Conservation (phyloP, 257 asterid species). For the Eucommia ulmoides region DNA sequence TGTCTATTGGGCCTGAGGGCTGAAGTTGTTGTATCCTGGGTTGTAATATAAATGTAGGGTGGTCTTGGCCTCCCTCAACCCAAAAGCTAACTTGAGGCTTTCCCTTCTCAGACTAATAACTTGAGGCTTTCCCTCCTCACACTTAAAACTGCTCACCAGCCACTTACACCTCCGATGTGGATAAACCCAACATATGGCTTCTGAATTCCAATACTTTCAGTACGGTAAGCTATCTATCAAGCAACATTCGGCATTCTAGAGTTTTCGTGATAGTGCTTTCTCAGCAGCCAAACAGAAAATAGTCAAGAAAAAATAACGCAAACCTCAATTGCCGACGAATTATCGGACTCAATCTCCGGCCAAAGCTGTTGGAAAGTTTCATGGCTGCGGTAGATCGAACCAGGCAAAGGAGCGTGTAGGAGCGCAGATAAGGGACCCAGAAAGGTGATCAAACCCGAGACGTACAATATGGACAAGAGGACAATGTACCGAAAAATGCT, state of each 20-base stretch:
- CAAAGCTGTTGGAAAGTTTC: slow-evolving; percentile 42
- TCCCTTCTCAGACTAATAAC: no score
- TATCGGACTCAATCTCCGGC: slow-evolving; percentile 61
- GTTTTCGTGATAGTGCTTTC: not conserved
- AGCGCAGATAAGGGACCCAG: slow-evolving; percentile 47
- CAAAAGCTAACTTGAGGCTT: no score
- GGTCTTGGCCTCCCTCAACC: no score
- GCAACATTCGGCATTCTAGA: not conserved
- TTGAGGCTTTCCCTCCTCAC: no score
- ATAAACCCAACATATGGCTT: not conserved
- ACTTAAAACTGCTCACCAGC: not conserved
- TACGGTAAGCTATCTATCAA: not conserved
- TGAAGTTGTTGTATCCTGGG: no score
- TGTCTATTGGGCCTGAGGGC: no score
- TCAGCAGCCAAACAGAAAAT: not conserved
- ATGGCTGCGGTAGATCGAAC: slow-evolving; percentile 61
- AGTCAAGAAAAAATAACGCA: slow-evolving; percentile 1
- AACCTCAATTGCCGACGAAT: slow-evolving; percentile 54
- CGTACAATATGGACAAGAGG: slow-evolving; percentile 36
- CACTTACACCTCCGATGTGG: not conserved
- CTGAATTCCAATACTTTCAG: not conserved
- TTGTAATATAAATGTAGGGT: no score
- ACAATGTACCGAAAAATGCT: slow-evolving; percentile 18
- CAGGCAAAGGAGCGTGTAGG: slow-evolving; percentile 42
- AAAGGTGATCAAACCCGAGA: slow-evolving; percentile 54